Base-by-base conservation (phyloP, 2,329 filamentous ascomycete genomes). In the Podosphaera xanthii region DNA sequence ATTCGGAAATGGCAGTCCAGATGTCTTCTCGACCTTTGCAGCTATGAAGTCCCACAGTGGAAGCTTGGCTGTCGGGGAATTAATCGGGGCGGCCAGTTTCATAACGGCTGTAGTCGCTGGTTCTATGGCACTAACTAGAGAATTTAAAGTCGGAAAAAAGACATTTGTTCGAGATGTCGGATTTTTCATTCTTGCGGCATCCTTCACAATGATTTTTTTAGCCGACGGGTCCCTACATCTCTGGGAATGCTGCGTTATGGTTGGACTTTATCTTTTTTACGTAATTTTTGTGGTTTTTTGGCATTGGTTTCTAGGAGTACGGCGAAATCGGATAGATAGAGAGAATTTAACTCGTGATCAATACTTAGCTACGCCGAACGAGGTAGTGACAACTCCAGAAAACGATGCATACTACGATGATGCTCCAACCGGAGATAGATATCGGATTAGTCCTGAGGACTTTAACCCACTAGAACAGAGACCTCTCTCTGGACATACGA, bases 1-100 rank as follows among this genome's bases (percentile, higher is more conserved):
- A 7, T 94, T 98, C 71, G 92, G 92, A 63, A 98, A 98, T 74
- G 92, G 92, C 58, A 97, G 91, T 62, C 92, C 92, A 1, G 92
- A 98, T 71, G 90, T 98, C 53, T 98, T 98, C 71, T 96, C 90
- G 64, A 98, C 92, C 1, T 97, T 98, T 72, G 92, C 92, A 14
- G 94, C 92, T 65, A 97, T 98, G 88, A 84, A 83, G 67, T 95
- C 90, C 33, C 88, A 97, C 68, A 96, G 90, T 69, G 91, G 91
- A n/a, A 94, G 90, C 73, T 80, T 98, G 76, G 92, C 92, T 0
- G 82, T 98, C 48, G 92, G 92, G 53, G 92, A 98, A 73, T 76
- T 98, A 57, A 88, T 98, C 58, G 92, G 92, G 40, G 92, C 92
- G 9, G 92, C 92, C 40, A 83, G 87, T 63, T 98, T 98, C 72